Evolutionary conservation across 805 yeast genomes (phyloP), one percentile per base, ranked within the genome.

Genomic region (Cyberlindnera americana): DNA sequence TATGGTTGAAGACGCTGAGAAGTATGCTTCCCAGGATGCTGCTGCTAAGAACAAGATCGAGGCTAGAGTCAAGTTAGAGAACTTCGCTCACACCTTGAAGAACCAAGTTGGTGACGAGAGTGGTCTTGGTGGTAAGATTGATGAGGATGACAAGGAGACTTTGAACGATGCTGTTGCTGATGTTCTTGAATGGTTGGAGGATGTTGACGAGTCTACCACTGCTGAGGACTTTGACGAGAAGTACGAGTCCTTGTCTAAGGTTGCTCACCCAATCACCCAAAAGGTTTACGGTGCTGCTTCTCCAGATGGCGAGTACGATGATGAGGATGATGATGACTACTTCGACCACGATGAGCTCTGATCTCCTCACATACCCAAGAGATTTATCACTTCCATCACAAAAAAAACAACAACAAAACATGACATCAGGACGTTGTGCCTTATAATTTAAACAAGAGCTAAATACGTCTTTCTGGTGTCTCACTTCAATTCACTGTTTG

Each of bases 1-100:
- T 70, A 91, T 91, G 96, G 96, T 91, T 49, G 93, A 81, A 61
- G 98, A 91, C 62, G 97, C 97, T 55, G 98, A 89, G 69, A 83
- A 85, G 70, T 91, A 70, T 59, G 95, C 95, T 52, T 88, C 85
- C 56, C 95, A 89, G 67, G 98, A 91, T 68, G 82, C 81, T 53
- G 81, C 77, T 55, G 74, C 87, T 46, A 84, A 90, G 61, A 77
- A 77, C 46, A 86, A 86, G 75, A 81, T 91, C 56, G 95, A 84
- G 70, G 80, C 95, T 47, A 86, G 88, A 73, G 90, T 88, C 70
- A 70, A 75, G 33, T 75, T 90, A 50, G 97, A 90, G 71, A 85
- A 88, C 66, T 89, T 87, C 62, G 91, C 95, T 46, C 86, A 83
- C 63, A 74, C 81, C 26, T 73, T 90, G 62, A 83, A 81, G 72